Percentiles rank a stretch among this genome's conserved stretches.
These are phyloP conservation scores for Nemania serpens DNA, from an alignment of 2,329 filamentous ascomycete genomes.

Conservation along the genomic window DNA sequence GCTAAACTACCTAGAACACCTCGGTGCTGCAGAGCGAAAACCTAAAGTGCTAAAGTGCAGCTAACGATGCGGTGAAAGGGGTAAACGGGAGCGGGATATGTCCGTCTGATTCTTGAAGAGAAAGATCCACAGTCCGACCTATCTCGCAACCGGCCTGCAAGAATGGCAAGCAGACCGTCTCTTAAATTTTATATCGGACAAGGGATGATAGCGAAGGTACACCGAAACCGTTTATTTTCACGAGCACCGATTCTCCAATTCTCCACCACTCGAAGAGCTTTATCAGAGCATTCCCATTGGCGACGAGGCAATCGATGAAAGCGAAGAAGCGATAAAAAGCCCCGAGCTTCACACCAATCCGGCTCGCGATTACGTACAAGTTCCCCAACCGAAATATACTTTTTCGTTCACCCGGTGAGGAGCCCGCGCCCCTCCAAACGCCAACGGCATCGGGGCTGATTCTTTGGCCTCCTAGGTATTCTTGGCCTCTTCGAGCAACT, in stretches of 20 bases:
- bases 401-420: constrained; percentile 29
- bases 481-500: constrained; percentile 24
- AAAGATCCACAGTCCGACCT: no score
- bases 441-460: not conserved
- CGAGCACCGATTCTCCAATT: constrained; percentile 1
- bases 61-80: no score
- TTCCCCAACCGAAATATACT: constrained; percentile 28
- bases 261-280: not conserved
- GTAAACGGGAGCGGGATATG: no score
- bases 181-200: not conserved
- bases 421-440: constrained; percentile 4
- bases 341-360: constrained; percentile 4
- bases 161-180: not conserved
- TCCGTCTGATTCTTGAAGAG: no score
- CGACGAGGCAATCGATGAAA: not conserved
- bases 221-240: not conserved
- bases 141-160: not conserved
- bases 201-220: not conserved
- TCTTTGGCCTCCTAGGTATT: not conserved
- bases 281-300: constrained; percentile 14
- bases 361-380: constrained; percentile 41
- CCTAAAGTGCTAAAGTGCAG: no score
- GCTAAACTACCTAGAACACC: not conserved
- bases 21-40: not conserved
- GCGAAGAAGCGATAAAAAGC: not conserved